Evolutionary conservation across 2,329 filamentous ascomycete genomes (phyloP).

Genomic region (Delphinella strobiligena): DNA sequence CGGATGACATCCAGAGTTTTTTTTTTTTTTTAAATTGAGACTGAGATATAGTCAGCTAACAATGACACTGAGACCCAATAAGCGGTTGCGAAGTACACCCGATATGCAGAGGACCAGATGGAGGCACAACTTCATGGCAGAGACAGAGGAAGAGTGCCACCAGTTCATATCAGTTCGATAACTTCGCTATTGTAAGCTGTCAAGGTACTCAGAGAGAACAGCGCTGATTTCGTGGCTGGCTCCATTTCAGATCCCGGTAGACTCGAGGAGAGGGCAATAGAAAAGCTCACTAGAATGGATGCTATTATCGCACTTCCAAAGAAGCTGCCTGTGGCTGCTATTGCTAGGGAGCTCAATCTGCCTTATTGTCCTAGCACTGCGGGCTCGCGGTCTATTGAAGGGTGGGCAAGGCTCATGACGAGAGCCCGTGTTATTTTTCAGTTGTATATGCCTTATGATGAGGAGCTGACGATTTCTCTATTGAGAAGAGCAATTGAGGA

Average conservation of each 20-base stretch:
- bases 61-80: no score
- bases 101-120: slow-evolving; percentile 45
- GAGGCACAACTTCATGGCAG: slow-evolving; percentile 44
- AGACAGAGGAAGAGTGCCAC: no score
- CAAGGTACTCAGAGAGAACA: no score
- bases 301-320: slow-evolving; percentile 47
- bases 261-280: slow-evolving; percentile 46
- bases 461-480: slow-evolving; percentile 45
- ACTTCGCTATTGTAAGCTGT: no score
- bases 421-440: slow-evolving; percentile 54
- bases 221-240: no score
- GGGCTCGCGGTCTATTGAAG: slow-evolving; percentile 44
- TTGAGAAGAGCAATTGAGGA: slow-evolving; percentile 42
- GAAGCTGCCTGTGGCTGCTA: slow-evolving; percentile 49
- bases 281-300: slow-evolving; percentile 44
- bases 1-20: no score
- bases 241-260: slow-evolving; percentile 38
- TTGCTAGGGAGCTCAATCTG: slow-evolving; percentile 46
- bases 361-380: slow-evolving; percentile 50
- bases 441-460: slow-evolving; percentile 52
- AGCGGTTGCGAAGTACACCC: slow-evolving; percentile 36
- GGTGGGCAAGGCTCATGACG: no score
- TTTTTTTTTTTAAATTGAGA: no score
- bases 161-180: no score
- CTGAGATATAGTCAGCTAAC: no score